Evolutionary conservation across 1,139 yeast genomes (phyloP), one percentile per base, ranked within the genome.

Genomic region (Kluyveromyces sp.): DNA sequence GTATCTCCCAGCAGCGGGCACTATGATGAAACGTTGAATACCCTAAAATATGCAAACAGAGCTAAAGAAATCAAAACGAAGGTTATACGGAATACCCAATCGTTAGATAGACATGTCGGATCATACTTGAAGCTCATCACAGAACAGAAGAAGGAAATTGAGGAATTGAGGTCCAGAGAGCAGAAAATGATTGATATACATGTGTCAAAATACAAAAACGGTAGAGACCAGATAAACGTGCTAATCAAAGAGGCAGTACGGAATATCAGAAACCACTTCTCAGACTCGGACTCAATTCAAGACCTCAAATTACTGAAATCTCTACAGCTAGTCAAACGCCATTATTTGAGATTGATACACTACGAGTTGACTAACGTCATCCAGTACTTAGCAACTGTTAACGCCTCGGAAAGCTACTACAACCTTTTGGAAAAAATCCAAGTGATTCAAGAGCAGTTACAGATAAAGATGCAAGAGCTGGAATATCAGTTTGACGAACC

Each of bases 41-140:
- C 96, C 0, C 71, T 89, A 46, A 86, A 86, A 60, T 89, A 88
- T 61, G 96, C 96, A 0, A 80, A 87, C 59, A 70, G 96, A 26
- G 96, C 96, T 15, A 87, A 87, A 56, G 89, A 84, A 54, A 89
- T 89, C 54, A 85, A 85, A 58, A 89, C 96, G 0, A 86, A 85
- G 56, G 70, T 84, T 2, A 72, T 77, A 3, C 67, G 94, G 50
- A 89, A 88, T 57, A 82, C 79, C 51, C 88, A 80, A 48, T 82
- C 79, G 48, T 70, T 88, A 46, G 87, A 83, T 58, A 72, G 94
- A 39, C 96, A 88, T 64, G 94, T 89, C 36, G 89, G 94, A 0
- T 82, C 94, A 1, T 88, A 88, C 58, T 67, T 86, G 57, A 83
- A 83, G 63, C 83, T 85, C 81, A 87, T 88, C 33, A 79, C 89